Percentiles rank a stretch among this genome's conserved stretches.
phyloP scores from a whole-genome alignment of 768 basidiomycete species.

The Dendrothele bispora region DNA sequence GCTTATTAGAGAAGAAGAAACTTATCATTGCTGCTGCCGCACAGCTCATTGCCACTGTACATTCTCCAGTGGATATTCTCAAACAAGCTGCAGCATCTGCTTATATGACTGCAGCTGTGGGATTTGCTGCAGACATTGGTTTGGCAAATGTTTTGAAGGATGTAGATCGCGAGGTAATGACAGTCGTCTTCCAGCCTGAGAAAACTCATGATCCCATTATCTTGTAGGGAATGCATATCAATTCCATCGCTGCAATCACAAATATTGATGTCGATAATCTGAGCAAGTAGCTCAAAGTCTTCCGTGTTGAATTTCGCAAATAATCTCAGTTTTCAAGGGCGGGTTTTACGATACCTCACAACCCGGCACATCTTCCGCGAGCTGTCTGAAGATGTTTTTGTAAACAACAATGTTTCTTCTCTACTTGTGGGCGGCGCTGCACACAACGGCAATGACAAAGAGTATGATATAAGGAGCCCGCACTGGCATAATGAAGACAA shows the following conservation, averaged over 20 bases:
- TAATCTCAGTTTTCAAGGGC: too few relatives aligned
- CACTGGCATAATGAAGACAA: too few relatives aligned
- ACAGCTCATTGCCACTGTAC: slow-evolving; percentile 20
- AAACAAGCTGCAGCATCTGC: slow-evolving; percentile 11
- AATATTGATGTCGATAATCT: slow-evolving; percentile 28
- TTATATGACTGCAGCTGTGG: slow-evolving; percentile 17
- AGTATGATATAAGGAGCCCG: too few relatives aligned
- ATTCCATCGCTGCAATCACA: slow-evolving; percentile 30
- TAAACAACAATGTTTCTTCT: slow-evolving; percentile 34
- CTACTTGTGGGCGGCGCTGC: too few relatives aligned
- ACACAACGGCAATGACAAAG: too few relatives aligned
- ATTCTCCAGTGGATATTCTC: slow-evolving; percentile 16
- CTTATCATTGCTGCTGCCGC: slow-evolving; percentile 7
- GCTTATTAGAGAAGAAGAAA: too few relatives aligned
- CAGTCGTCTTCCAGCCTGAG: background rate
- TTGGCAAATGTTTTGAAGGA: slow-evolving; percentile 34
- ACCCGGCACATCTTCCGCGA: slow-evolving; percentile 37
- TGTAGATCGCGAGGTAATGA: slow-evolving; percentile 26
- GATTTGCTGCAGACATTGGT: slow-evolving; percentile 26
- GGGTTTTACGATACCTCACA: slow-evolving; percentile 33
- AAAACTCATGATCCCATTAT: slow-evolving; percentile 3
- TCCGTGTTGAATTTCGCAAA: background rate
- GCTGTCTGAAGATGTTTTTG: slow-evolving; percentile 29
- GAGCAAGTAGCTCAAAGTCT: slow-evolving; percentile 19
- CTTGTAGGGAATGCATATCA: slow-evolving; percentile 30